Evolutionary conservation across 768 basidiomycete genomes (phyloP), one percentile per base, ranked within the genome.

Genomic region (Lactarius akahatsu): DNA sequence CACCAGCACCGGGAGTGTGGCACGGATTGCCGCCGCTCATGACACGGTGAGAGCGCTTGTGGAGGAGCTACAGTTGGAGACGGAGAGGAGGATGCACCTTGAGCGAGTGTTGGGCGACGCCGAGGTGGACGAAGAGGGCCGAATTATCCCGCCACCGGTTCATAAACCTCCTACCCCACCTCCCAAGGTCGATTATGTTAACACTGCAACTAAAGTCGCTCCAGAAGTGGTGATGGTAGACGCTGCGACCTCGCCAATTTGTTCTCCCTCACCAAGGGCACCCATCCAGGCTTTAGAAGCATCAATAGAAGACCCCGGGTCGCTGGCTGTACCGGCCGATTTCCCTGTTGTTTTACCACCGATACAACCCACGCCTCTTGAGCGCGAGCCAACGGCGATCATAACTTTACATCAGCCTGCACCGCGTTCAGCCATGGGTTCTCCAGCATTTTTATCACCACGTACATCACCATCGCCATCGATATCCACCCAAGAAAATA

Each of bases 1-100:
- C 9, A 56, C 47, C 32, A 52, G 78, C 1, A 77, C 81, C 0
- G 88, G 85, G 2, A 79, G 83, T 1, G 69, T 86, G 41, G 87
- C 83, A 2, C 78, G 88, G 34, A 75, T 88, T 18, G 61, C 83
- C 11, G 76, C 82, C 0, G 83, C 84, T 1, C 78, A 84, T 66
- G 76, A 78, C 11, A 79, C 85, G 0, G 80, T 88, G 10, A 78
- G 81, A 34, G 75, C 79, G 2, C 75, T 92, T n/a, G 76, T 80
- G 45, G 76, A 77, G 54, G 89, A 92, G 72, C 73, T 92, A 52
- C 79, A 86, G 67, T 70, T 72, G 8, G 88, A 91, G 73, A 80
- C 80, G 20, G 79, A 78, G 63, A 80, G 79, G 69, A 77, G 88
- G 43, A 50, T 90, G 57, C 73, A 76, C 30, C 63, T 84, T 57